A percentile compares a stretch with the other conserved stretches of the same genome.
Evolutionary conservation across 2,329 filamentous ascomycete species (phyloP).

Genomic region (Huntiella moniliformis): DNA sequence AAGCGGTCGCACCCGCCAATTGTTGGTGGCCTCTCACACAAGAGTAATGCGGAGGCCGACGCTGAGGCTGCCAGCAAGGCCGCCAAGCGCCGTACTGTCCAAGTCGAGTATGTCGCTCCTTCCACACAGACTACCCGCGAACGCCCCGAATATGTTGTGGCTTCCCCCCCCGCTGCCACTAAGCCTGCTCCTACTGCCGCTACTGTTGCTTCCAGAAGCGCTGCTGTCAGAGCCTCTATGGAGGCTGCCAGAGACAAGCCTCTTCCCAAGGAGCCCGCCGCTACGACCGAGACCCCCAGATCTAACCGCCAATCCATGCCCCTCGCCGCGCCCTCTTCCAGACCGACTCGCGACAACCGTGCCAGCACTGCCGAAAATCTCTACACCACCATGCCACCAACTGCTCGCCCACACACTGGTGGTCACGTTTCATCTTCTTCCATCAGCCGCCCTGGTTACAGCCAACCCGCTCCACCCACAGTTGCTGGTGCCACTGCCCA

Average conservation of each 20-base stretch:
- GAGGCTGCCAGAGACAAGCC: conserved; percentile 36
- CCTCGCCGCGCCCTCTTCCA: not conserved
- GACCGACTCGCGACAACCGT: conserved; percentile 24
- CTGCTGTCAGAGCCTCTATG: conserved; percentile 34
- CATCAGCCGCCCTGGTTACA: conserved; percentile 52
- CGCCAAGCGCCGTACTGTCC: conserved; percentile 81
- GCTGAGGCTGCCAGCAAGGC: conserved; percentile 48
- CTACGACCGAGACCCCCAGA: conserved; percentile 15
- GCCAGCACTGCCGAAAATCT: conserved; percentile 25
- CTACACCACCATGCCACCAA: conserved; percentile 18
- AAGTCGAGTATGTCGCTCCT: conserved; percentile 93
- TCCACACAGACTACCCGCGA: conserved; percentile 69
- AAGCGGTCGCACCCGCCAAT: conserved; percentile 36
- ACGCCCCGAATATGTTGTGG: conserved; percentile 16
- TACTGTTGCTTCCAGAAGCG: conserved; percentile 20
- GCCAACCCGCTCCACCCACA: conserved; percentile 70
- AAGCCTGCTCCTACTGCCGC: conserved; percentile 26
- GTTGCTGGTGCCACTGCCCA: conserved; percentile 79
- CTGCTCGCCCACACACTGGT: conserved; percentile 58
- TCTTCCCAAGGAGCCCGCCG: conserved; percentile 34
- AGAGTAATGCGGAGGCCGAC: conserved; percentile 53
- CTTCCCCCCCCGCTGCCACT: conserved; percentile 27
- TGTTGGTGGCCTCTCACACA: conserved; percentile 47
- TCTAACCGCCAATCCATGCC: conserved; percentile 11
- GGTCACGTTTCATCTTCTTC: conserved; percentile 38